Evolutionary conservation across 1,284 basidiomycete genomes (phyloP), one percentile per base, ranked within the genome.

Genomic region (Megacollybia platyphylla): DNA sequence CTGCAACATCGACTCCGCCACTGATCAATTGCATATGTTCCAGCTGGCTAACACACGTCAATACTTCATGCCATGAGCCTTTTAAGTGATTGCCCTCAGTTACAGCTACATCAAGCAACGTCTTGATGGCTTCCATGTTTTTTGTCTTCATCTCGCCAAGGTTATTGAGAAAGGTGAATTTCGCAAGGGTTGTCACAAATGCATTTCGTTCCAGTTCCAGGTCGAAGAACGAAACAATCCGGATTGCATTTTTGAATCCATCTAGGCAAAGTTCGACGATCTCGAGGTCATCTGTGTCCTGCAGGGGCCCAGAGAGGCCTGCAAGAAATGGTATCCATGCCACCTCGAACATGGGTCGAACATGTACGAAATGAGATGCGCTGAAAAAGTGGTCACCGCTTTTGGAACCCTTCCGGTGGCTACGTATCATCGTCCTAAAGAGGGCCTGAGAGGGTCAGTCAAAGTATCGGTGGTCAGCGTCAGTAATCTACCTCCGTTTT

Each of bases 121-220:
- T 68, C 62, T 96, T 97, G 64, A 97, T 96, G 2, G 93, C 93
- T 57, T 97, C 93, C 77, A 97, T 93, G 57, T 97, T 97, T 69
- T 97, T 97, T 31, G 88, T 75, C 65, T 91, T 93, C 93, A 97
- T 97, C 68, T 97, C 93, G 43, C 89, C 88, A 6, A 97, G 64
- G 55, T 97, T 97, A 61, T 89, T 96, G 48, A 97, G 68, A 70
- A 93, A 96, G 1, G 93, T 97, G 59, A 97, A 96, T 59, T 97
- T 97, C 38, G 74, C 82, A n/a, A 97, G 68, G 0, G 93, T 97
- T n/a, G 91, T 91, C 28, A 97, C 89, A 57, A 97, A 97, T 0
- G 92, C 93, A 54, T 97, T 96, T 15, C 93, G 80, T 57, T 96
- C 88, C 20, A 97, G 68, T 58, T 97, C 93, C 52, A 97, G 70